Conservation (phyloP, 2,329 filamentous ascomycete genomes). For the Penicillium sumatraense region DNA sequence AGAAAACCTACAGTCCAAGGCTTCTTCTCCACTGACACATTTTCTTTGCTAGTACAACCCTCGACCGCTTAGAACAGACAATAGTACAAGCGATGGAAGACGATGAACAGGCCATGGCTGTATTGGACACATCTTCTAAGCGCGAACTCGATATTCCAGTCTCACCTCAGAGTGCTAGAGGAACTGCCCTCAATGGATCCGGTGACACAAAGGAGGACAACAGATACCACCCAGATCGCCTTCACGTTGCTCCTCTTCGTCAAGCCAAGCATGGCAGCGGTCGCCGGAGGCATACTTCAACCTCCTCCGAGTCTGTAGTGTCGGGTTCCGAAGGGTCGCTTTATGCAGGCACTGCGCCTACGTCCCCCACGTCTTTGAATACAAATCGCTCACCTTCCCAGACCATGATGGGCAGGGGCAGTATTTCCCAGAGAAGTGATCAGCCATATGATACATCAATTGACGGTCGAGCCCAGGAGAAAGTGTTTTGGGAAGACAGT, state of each 20-base stretch:
- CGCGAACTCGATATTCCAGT: conserved; percentile 9
- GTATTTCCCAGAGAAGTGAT: neutral
- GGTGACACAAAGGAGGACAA: conserved; percentile 2
- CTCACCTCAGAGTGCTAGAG: conserved; percentile 8
- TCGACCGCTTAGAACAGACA: conserved; percentile 27
- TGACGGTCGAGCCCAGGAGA: conserved; percentile 12
- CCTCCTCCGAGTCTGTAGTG: conserved; percentile 24
- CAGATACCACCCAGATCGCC: neutral
- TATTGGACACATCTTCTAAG: neutral
- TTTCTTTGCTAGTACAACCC: conserved; percentile 29
- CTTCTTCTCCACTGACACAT: neutral
- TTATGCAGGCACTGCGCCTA: conserved; percentile 8
- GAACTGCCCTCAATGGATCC: neutral
- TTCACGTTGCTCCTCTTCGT: neutral
- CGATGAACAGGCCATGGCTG: conserved; percentile 18
- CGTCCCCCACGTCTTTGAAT: conserved; percentile 11
- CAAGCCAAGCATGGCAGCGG: neutral
- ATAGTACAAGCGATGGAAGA: conserved; percentile 27
- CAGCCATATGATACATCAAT: conserved; percentile 6
- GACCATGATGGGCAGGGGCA: neutral
- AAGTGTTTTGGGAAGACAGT: conserved; percentile 6
- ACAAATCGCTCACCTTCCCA: conserved; percentile 4
- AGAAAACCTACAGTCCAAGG: neutral
- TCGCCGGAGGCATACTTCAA: conserved; percentile 15
- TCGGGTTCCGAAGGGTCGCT: conserved; percentile 25